Percentiles rank a stretch among this genome's conserved stretches.
Evolutionary conservation across 169 alveolate genomes (phyloP).

Genomic region (Eimeria necatrix): DNA sequence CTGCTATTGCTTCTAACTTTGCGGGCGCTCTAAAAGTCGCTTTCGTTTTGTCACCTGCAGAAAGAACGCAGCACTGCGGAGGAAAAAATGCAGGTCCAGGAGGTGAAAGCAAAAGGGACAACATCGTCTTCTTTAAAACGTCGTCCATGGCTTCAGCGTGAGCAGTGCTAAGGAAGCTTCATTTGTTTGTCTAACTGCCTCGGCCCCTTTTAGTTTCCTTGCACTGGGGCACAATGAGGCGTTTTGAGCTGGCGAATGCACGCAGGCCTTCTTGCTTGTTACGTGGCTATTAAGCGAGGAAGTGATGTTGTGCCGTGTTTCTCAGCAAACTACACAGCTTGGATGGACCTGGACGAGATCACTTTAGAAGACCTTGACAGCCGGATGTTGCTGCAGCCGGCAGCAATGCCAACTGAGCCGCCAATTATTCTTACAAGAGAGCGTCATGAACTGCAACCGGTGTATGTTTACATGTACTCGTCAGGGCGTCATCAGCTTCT

Average conservation of each 20-base stretch:
- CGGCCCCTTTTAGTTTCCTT: background rate
- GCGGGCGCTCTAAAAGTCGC: background rate
- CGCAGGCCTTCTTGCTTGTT: background rate
- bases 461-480: constrained; percentile 9
- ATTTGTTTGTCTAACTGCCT: background rate
- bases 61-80: background rate
- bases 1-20: background rate
- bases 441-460: constrained; percentile 73
- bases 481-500: too few species aligned
- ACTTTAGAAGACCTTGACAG: constrained; percentile 73
- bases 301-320: background rate
- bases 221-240: background rate
- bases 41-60: constrained; percentile 2
- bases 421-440: constrained; percentile 51
- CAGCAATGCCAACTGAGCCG: constrained; percentile 65
- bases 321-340: constrained; percentile 67
- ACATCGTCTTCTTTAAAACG: constrained; percentile 1
- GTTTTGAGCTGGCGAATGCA: background rate
- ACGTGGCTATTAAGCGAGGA: background rate
- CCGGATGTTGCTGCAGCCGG: constrained; percentile 60
- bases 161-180: background rate
- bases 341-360: constrained; percentile 77
- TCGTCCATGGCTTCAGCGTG: constrained; percentile 65
- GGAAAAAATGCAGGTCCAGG: background rate
- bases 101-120: background rate